A percentile compares a stretch with the other conserved stretches of the same genome.
These are phyloP conservation scores for Candida gigantensis DNA, from an alignment of 1,139 yeast species.

Conservation along the genomic window DNA sequence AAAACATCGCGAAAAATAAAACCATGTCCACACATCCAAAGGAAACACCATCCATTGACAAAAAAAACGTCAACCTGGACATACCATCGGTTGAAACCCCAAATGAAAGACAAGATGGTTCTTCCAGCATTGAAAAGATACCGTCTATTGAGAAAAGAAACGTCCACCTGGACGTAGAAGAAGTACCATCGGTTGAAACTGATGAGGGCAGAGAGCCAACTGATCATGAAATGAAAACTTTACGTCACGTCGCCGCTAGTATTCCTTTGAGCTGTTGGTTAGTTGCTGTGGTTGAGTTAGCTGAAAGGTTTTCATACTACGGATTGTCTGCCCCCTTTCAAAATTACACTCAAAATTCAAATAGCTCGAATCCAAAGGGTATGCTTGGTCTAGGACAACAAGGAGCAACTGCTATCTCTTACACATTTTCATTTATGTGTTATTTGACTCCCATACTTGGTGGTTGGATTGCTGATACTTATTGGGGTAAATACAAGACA, in stretches of 20 bases:
- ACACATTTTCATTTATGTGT: slow-evolving; percentile 81
- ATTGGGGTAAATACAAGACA: slow-evolving; percentile 71
- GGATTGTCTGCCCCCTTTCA: slow-evolving; percentile 77
- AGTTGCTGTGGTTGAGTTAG: slow-evolving; percentile 75
- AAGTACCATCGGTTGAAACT: slow-evolving; percentile 6
- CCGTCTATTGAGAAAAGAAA: slow-evolving; percentile 8
- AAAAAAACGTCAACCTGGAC: no score
- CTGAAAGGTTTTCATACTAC: slow-evolving; percentile 84
- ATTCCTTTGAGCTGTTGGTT: slow-evolving; percentile 59
- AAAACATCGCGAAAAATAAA: no score
- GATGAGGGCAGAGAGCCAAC: slow-evolving; percentile 40
- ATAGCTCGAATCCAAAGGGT: slow-evolving; percentile 62
- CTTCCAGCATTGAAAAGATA: no score
- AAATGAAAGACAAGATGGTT: no score
- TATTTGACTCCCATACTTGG: slow-evolving; percentile 79
- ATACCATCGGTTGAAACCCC: no score
- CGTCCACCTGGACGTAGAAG: no score
- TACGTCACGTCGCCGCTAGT: slow-evolving; percentile 42
- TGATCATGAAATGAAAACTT: slow-evolving; percentile 37
- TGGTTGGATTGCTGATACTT: slow-evolving; percentile 76
- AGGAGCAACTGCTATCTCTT: slow-evolving; percentile 74
- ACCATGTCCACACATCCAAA: no score
- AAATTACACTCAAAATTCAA: slow-evolving; percentile 67
- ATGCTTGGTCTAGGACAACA: slow-evolving; percentile 60
- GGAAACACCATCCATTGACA: no score